Percentiles rank a stretch among this genome's conserved stretches.
Evolutionary conservation across 1,284 basidiomycete species (phyloP).

Genomic region (Papiliotrema flavescens): DNA sequence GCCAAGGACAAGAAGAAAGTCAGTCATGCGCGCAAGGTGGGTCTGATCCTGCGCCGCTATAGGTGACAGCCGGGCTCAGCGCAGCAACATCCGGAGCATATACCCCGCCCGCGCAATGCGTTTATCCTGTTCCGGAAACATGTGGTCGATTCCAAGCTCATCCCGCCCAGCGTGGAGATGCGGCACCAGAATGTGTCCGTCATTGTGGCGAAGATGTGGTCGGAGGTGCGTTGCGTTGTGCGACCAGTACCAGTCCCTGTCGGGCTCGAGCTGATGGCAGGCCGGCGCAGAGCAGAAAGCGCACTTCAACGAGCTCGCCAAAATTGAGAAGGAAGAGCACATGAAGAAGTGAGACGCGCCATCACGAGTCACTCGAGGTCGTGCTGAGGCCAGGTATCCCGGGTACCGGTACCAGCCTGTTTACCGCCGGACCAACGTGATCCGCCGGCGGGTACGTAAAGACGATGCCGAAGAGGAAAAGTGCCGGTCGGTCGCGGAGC

Average conservation of each 20-base stretch:
- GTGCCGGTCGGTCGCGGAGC: slow-evolving; percentile 62
- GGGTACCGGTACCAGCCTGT: slow-evolving; percentile 41
- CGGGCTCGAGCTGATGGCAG: slow-evolving; percentile 5
- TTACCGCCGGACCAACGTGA: slow-evolving; percentile 36
- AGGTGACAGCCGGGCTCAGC: background rate
- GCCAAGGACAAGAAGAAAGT: slow-evolving; percentile 24
- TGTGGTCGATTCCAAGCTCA: slow-evolving; percentile 71
- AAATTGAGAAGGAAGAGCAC: slow-evolving; percentile 70
- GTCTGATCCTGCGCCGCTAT: background rate
- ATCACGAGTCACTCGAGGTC: background rate
- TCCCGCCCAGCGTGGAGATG: slow-evolving; percentile 75
- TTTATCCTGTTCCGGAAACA: slow-evolving; percentile 92
- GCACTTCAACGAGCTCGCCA: slow-evolving; percentile 70
- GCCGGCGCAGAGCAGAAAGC: slow-evolving; percentile 36
- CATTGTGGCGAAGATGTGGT: slow-evolving; percentile 46
- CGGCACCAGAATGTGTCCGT: slow-evolving; percentile 63
- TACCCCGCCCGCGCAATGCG: slow-evolving; percentile 88
- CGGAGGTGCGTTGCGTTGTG: slow-evolving; percentile 26
- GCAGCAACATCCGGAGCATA: slow-evolving; percentile 60
- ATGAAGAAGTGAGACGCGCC: slow-evolving; percentile 54
- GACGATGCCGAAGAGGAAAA: slow-evolving; percentile 52
- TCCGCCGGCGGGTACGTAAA: slow-evolving; percentile 49
- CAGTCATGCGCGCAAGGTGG: slow-evolving; percentile 41
- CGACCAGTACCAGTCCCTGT: slow-evolving; percentile 50
- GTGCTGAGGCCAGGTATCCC: slow-evolving; percentile 23